phyloP scores from a whole-genome alignment of 345 rosid species.

The Eucalyptus caleyi region DNA sequence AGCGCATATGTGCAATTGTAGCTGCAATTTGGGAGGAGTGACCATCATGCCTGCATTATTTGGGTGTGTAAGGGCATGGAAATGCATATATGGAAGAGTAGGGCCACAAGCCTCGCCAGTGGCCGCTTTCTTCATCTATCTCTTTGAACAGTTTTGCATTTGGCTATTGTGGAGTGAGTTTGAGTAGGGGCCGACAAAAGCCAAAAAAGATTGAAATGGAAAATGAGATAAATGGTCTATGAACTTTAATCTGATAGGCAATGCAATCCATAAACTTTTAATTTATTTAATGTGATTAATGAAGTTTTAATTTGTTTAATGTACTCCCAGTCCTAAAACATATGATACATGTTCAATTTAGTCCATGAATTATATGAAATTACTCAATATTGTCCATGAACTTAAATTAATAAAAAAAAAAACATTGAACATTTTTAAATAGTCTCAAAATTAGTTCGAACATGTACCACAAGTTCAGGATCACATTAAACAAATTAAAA shows the following conservation, averaged over 20 bases:
- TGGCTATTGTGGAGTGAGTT: not conserved
- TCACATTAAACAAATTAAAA: too few relatives aligned
- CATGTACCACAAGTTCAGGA: fast-evolving
- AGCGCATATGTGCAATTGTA: not conserved
- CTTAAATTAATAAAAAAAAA: too few relatives aligned
- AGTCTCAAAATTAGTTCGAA: too few relatives aligned
- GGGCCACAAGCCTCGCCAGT: not conserved
- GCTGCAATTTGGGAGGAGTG: not conserved
- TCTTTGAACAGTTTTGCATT: not conserved
- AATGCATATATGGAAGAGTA: not conserved
- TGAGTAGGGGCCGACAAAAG: not conserved
- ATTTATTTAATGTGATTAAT: not conserved
- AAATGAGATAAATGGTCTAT: fast-evolving
- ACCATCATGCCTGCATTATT: not conserved
- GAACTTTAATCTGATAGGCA: fast-evolving
- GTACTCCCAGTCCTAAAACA: fast-evolving
- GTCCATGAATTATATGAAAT: fast-evolving
- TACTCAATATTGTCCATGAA: fast-evolving
- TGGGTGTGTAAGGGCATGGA: not conserved
- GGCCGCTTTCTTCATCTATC: not conserved
- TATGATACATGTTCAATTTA: too few relatives aligned
- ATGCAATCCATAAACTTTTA: too few relatives aligned
- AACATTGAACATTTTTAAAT: too few relatives aligned
- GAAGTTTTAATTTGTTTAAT: too few relatives aligned
- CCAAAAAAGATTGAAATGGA: not conserved